Percentiles rank a stretch among this genome's conserved stretches.
Evolutionary conservation across 805 yeast species (phyloP).

Genomic region (Kuraishia borneana): DNA sequence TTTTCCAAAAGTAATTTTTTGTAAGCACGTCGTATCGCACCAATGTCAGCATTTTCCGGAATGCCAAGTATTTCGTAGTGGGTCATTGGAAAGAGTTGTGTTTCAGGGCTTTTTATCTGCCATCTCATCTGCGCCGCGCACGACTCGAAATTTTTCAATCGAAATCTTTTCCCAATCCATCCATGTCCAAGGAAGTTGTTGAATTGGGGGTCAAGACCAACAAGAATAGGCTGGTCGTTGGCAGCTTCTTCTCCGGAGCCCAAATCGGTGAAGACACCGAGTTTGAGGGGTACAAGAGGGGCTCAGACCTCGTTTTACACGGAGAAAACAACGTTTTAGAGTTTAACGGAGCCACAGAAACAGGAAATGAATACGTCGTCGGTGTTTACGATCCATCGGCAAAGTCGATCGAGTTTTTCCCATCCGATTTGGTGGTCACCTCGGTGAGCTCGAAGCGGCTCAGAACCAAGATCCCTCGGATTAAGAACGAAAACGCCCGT

Average conservation of each 20-base stretch:
- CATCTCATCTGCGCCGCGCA: no score
- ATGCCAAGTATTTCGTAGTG: conserved; percentile 55
- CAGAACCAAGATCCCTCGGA: conserved; percentile 48
- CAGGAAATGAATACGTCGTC: conserved; percentile 44
- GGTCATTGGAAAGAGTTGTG: no score
- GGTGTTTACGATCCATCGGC: conserved; percentile 69
- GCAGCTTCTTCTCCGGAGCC: conserved; percentile 75
- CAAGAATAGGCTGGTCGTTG: conserved; percentile 31
- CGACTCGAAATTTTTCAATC: no score
- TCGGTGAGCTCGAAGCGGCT: conserved; percentile 52
- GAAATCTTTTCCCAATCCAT: no score
- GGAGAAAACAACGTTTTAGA: conserved; percentile 70
- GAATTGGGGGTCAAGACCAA: neutral
- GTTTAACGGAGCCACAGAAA: conserved; percentile 49
- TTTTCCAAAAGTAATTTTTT: conserved; percentile 39
- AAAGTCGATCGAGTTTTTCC: conserved; percentile 51
- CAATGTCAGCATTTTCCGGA: conserved; percentile 20
- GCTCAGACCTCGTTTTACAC: conserved; percentile 41
- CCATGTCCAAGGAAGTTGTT: neutral
- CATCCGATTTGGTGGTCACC: conserved; percentile 50
- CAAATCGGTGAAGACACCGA: conserved; percentile 43
- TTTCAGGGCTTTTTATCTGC: conserved; percentile 1
- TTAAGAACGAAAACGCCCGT: conserved; percentile 42
- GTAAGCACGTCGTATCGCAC: conserved; percentile 54
- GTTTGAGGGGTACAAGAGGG: conserved; percentile 53